Base-by-base conservation (phyloP, 768 basidiomycete species). In the Russula emetica region DNA sequence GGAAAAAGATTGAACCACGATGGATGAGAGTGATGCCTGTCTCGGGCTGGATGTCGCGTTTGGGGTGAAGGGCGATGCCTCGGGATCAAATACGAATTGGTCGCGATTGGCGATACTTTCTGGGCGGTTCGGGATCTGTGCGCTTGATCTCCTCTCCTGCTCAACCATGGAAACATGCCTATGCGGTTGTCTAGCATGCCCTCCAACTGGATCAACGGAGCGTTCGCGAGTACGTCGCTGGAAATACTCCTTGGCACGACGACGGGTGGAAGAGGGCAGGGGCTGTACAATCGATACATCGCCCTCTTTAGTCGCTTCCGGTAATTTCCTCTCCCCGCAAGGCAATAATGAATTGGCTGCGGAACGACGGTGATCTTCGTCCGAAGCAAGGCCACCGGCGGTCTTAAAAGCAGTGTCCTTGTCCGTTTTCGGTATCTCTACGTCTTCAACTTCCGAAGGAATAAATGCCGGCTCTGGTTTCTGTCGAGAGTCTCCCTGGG, bases 31-130 rank as follows among this genome's bases (percentile, higher is more conserved):
- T 13, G 66, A 67, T 9, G 51, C 47, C n/a, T 49, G 66, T 18
- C 50, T 51, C 4, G 64, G 67, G 49, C 67, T 68, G 2, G 67
- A 68, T 24, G 67, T 68, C 26, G 67, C 67, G 28, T 50, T 66
- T 5, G 67, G 67, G 4, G 64, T 60, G 57, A 68, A 68, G 1
- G 67, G 64, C 10, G 60, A 62, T 5, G 64, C 61, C 40, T 59
- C 60, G 0, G 67, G 65, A 51, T 66, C 62, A 45, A 68, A 62
- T 3, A 40, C 45, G 53, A 66, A 68, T n/a, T 34, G 51, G 38
- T 68, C 62, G 11, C 18, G 30, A 10, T 58, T 8, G 9, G 55
- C 24, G 6, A 20, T 16, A 34, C 30, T 14, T 26, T 42, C 34
- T n/a, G 42, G 44, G 16, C 20, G 16, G 22, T 45, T 47, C 38